Percentiles rank a stretch among this genome's conserved stretches.
Conservation (phyloP, 192 early-diverging fungal species). For the Entophlyctis helioformis region DNA sequence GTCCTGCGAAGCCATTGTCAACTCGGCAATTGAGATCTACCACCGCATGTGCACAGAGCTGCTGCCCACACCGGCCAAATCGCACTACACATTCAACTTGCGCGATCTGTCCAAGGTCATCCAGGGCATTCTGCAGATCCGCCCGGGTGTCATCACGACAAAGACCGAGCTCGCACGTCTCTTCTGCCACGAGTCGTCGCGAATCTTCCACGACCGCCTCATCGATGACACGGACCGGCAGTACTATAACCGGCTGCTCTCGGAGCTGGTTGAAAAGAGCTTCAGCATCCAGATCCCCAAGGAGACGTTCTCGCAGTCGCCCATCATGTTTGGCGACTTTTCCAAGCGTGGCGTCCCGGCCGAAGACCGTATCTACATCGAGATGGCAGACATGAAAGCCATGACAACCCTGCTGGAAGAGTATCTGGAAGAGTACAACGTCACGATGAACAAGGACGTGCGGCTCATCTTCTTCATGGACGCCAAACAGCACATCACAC, state of each 20-base stretch:
- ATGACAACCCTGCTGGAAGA: slow-evolving; percentile 44
- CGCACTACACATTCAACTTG: slow-evolving; percentile 51
- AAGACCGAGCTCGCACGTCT: slow-evolving; percentile 38
- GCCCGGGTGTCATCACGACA: slow-evolving; percentile 18
- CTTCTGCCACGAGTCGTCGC: slow-evolving; percentile 44
- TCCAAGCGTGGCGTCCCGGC: slow-evolving; percentile 38
- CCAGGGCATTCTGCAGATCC: slow-evolving; percentile 40
- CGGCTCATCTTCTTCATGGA: slow-evolving; percentile 50
- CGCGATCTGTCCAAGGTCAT: slow-evolving; percentile 46
- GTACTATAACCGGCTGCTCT: slow-evolving; percentile 41
- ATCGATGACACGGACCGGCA: slow-evolving; percentile 42
- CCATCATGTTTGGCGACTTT: slow-evolving; percentile 51
- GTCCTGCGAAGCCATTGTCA: slow-evolving; percentile 38
- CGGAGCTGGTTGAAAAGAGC: slow-evolving; percentile 44
- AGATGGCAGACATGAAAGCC: slow-evolving; percentile 41
- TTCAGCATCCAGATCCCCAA: slow-evolving; percentile 35
- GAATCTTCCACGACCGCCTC: slow-evolving; percentile 46
- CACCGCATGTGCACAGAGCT: slow-evolving; percentile 46
- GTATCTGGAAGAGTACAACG: slow-evolving; percentile 55
- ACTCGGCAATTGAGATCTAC: slow-evolving; percentile 44
- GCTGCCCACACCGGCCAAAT: slow-evolving; percentile 47
- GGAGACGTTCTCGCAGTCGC: slow-evolving; percentile 31
- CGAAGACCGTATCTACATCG: slow-evolving; percentile 42
- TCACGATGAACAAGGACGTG: slow-evolving; percentile 43
- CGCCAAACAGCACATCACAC: slow-evolving; percentile 42